Evolutionary conservation across 257 asterid species (phyloP).

Genomic region (Vinca minor): DNA sequence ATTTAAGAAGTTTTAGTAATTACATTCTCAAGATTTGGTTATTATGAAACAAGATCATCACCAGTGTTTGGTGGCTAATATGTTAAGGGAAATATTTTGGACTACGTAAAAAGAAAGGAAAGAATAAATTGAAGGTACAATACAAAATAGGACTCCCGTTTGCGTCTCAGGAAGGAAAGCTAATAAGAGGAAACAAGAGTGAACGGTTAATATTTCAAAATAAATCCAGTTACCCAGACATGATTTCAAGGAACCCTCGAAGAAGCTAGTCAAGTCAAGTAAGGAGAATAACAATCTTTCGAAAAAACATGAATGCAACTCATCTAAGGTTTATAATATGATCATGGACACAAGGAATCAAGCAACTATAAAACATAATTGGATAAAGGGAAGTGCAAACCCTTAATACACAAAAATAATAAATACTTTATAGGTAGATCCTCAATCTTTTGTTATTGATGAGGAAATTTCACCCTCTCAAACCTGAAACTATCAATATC

Average conservation of each 20-base stretch:
- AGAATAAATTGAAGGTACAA: background rate
- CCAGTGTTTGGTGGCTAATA: background rate
- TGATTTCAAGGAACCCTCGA: background rate
- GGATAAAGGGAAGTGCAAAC: background rate
- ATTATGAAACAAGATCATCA: too few relatives aligned
- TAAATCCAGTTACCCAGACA: background rate
- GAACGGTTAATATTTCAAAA: background rate
- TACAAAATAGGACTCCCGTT: background rate
- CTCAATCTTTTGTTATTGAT: background rate
- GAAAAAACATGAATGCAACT: background rate
- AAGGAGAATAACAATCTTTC: too few relatives aligned
- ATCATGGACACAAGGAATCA: background rate
- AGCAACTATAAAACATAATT: background rate
- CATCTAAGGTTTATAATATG: background rate
- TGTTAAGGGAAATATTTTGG: background rate
- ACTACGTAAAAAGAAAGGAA: background rate
- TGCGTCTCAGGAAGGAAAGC: background rate
- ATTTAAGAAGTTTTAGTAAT: too few relatives aligned
- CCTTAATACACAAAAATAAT: background rate
- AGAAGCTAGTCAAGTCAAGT: background rate
- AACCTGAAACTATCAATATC: background rate
- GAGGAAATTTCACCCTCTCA: background rate
- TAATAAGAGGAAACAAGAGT: background rate
- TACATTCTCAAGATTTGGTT: too few relatives aligned
- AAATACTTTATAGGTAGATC: background rate